A percentile compares a stretch with the other conserved stretches of the same genome.
Conservation (phyloP, 179 eudicot genomes). For the Silene coronaria region DNA sequence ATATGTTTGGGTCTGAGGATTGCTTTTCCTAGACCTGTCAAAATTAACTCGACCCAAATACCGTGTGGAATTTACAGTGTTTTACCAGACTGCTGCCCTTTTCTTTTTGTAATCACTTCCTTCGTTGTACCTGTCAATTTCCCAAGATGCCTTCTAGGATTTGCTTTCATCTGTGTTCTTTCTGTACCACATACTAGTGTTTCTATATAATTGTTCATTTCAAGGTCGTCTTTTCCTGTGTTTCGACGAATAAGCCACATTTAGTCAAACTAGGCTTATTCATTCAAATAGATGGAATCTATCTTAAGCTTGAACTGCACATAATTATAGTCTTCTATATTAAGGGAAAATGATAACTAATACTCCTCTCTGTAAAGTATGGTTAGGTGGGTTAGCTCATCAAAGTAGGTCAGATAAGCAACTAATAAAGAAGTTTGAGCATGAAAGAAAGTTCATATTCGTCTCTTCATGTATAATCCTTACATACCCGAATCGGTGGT, state of each 20-base stretch:
- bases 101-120: neutral
- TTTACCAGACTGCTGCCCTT: neutral
- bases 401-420: slow-evolving; percentile 13
- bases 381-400: slow-evolving; percentile 21
- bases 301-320: neutral
- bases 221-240: slow-evolving; percentile 1
- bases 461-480: neutral
- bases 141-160: no score
- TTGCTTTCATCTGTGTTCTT: no score
- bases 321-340: slow-evolving; percentile 3
- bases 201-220: neutral
- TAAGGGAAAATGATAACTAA: neutral
- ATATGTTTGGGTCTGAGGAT: no score
- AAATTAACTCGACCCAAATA: no score
- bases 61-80: no score
- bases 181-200: neutral
- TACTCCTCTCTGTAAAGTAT: slow-evolving; percentile 17
- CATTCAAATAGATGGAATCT: neutral
- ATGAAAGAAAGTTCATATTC: no score
- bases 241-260: no score
- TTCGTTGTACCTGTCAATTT: no score
- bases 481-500: neutral
- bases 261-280: no score
- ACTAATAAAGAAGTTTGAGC: neutral
- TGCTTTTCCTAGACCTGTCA: no score